Evolutionary conservation across 805 yeast species (phyloP).

Genomic region (Candida awuae): DNA sequence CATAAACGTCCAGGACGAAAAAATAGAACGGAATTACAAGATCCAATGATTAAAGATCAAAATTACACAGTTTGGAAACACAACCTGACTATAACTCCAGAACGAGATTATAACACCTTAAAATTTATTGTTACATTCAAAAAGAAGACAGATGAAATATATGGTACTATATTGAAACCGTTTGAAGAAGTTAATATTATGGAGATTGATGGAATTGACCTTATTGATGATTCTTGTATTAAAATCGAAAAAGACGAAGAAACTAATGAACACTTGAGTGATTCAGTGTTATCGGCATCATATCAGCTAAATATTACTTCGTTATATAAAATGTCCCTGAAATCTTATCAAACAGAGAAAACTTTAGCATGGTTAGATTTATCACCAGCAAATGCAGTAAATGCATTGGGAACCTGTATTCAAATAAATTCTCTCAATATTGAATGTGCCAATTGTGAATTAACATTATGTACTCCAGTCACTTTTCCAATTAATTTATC

Average conservation of each 20-base stretch:
- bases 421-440: constrained; percentile 15
- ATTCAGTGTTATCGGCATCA: constrained; percentile 8
- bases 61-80: constrained; percentile 15
- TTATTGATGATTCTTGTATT: constrained; percentile 5
- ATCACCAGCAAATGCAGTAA: constrained; percentile 14
- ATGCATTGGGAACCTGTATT: constrained; percentile 9
- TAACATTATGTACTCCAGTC: constrained; percentile 16
- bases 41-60: constrained; percentile 6
- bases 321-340: constrained; percentile 24
- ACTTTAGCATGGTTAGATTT: constrained; percentile 23
- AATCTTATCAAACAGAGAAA: constrained; percentile 22
- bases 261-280: background rate
- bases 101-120: constrained; percentile 14
- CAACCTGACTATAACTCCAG: constrained; percentile 15
- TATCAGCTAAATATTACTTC: constrained; percentile 14
- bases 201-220: constrained; percentile 12
- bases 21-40: background rate
- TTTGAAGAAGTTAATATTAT: constrained; percentile 10
- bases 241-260: background rate
- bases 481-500: constrained; percentile 26
- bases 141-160: constrained; percentile 7
- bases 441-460: constrained; percentile 20
- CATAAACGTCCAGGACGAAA: background rate
- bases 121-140: constrained; percentile 15
- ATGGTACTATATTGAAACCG: constrained; percentile 8